Evolutionary conservation across 2,329 filamentous ascomycete genomes (phyloP).

Genomic region (Thermoascus crustaceus): DNA sequence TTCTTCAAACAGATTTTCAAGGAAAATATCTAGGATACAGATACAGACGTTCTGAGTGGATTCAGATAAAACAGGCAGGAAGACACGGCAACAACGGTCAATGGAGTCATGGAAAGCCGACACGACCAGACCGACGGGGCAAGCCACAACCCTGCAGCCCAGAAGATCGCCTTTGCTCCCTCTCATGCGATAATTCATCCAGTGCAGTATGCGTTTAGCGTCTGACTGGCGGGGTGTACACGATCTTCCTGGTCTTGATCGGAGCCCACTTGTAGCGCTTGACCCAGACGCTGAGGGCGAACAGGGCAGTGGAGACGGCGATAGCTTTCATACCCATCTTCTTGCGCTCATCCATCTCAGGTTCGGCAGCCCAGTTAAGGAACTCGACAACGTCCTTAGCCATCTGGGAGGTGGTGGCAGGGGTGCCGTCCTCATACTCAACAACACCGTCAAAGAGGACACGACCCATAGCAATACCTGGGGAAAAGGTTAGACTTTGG

Average conservation of each 20-base stretch:
- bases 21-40: slow-evolving; percentile 35
- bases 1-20: slow-evolving; percentile 32
- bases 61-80: slow-evolving; percentile 31
- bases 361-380: slow-evolving; percentile 98
- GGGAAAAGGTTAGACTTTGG: slow-evolving; percentile 4
- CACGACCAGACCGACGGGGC: slow-evolving; percentile 16
- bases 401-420: slow-evolving; percentile 95
- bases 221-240: slow-evolving; percentile 65
- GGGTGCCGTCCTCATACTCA: slow-evolving; percentile 95
- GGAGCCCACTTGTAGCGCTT: slow-evolving; percentile 99
- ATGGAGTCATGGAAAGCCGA: slow-evolving; percentile 19
- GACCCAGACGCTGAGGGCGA: slow-evolving; percentile 87
- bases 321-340: slow-evolving; percentile 99
- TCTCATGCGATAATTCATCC: slow-evolving; percentile 24
- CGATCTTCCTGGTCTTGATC: slow-evolving; percentile 90
- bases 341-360: slow-evolving; percentile 99
- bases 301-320: slow-evolving; percentile 67
- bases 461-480: slow-evolving; percentile 89
- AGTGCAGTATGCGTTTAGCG: slow-evolving; percentile 20
- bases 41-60: slow-evolving; percentile 32
- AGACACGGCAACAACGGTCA: slow-evolving; percentile 22
- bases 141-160: slow-evolving; percentile 14
- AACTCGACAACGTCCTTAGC: slow-evolving; percentile 99
- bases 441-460: slow-evolving; percentile 96
- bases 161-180: slow-evolving; percentile 12